These are phyloP conservation scores for Noccaea caerulescens DNA, from an alignment of 345 rosid genomes.

Conservation along the genomic window DNA sequence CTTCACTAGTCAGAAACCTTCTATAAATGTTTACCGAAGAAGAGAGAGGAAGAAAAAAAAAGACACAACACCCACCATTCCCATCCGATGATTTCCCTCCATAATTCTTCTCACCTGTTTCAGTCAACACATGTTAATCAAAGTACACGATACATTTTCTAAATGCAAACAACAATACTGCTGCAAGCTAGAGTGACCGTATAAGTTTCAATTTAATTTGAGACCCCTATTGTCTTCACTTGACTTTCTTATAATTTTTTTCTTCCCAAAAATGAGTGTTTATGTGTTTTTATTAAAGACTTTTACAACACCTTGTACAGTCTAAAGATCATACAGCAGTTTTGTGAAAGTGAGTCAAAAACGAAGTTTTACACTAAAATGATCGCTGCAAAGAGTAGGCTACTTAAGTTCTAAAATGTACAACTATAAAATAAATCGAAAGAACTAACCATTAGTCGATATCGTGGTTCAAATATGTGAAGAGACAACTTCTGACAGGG, in stretches of 20 bases:
- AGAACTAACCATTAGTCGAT: slow-evolving; percentile 87
- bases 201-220: slow-evolving; percentile 4
- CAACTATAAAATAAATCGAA: slow-evolving; percentile 1
- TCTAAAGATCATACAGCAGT: slow-evolving; percentile 7
- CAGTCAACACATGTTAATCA: slow-evolving; percentile 32
- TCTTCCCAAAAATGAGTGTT: not conserved
- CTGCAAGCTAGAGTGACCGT: slow-evolving; percentile 2
- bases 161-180: slow-evolving; percentile 23
- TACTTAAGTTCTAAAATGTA: slow-evolving; percentile 21
- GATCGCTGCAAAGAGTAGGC: not conserved
- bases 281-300: slow-evolving; percentile 2
- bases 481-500: slow-evolving; percentile 92
- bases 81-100: slow-evolving; percentile 98
- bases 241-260: not conserved
- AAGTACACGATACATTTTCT: not conserved
- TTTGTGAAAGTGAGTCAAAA: not conserved
- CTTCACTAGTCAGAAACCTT: slow-evolving; percentile 27
- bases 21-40: slow-evolving; percentile 5
- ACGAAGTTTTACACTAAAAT: not conserved
- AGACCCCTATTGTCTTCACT: slow-evolving; percentile 7
- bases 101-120: slow-evolving; percentile 85
- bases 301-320: slow-evolving; percentile 1
- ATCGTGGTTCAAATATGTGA: slow-evolving; percentile 90
- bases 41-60: slow-evolving; percentile 29
- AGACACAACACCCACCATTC: slow-evolving; percentile 66